Evolutionary conservation across 2,329 filamentous ascomycete species (phyloP), one percentile per base, ranked within the genome.

Genomic region (Botrytis cinerea): DNA sequence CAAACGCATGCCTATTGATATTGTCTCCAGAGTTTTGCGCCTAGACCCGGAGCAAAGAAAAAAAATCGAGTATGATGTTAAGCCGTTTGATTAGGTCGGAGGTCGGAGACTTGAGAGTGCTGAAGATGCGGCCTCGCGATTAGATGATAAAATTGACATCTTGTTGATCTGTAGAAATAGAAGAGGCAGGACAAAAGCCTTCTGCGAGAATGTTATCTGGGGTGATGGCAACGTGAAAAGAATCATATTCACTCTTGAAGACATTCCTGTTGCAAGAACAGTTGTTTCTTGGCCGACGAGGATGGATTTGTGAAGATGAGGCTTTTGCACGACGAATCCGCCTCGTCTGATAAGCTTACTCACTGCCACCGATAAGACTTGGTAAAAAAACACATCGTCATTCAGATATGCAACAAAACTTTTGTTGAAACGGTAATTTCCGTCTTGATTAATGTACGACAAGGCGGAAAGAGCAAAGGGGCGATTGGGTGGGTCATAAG

Each of bases 331-430:
- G n/a, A 66, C 28, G 12, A 59, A 57, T 43, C 66, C 38, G 38
- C 48, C 60, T 72, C 70, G 60, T 46, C 45, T 68, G 70, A 72
- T 72, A 72, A 72, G 70, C 70, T 59, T 46, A 54, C n/a, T 66
- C 48, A 68, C 61, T 54, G 51, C 48, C 48, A 54, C 38, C 43
- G 71, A 72, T 72, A 72, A 72, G 71, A 72, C 71, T 68, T 72
- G 48, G 57, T 35, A 72, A 72, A 72, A 72, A 72, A 72, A 72
- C 71, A 32, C 70, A 68, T 68, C 71, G 71, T 72, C 71, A 72
- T 72, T 68, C 63, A 68, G 71, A 68, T 28, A 32, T 72, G 71
- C 71, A 72, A 72, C 71, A 72, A 72, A 72, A 72, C 63, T 72
- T 70, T 59, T 60, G 71, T 59, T 25, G 20, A 38, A 35, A 60